Evolutionary conservation across 164 flowering plant species (phyloP).

Genomic region (Berberis thunbergii): DNA sequence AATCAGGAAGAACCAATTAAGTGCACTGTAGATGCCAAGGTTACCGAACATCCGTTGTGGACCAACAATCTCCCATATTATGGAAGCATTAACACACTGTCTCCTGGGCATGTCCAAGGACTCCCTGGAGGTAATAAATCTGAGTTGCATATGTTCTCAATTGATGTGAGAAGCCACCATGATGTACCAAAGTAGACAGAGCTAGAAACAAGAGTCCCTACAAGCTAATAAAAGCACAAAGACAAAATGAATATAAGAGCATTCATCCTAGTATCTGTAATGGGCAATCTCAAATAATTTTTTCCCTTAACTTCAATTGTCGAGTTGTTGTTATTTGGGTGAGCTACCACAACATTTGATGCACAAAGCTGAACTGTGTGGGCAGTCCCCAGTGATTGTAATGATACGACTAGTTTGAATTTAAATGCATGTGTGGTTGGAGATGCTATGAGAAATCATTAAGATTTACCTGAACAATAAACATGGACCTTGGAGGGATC

Average conservation of each 20-base stretch:
- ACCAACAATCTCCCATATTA: conserved; percentile 24
- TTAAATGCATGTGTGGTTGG: no score
- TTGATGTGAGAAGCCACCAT: conserved; percentile 18
- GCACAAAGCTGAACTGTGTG: no score
- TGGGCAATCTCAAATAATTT: no score
- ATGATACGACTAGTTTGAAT: no score
- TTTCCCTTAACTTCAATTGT: no score
- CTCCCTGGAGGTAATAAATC: conserved; percentile 16
- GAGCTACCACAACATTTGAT: no score
- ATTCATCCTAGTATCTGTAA: no score
- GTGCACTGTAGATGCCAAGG: conserved; percentile 11
- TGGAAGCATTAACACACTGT: conserved; percentile 19
- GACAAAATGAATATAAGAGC: neutral
- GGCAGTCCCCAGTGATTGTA: no score
- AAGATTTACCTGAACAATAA: conserved; percentile 6
- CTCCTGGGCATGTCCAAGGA: conserved; percentile 26
- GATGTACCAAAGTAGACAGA: conserved; percentile 14
- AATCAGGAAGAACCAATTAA: conserved; percentile 7
- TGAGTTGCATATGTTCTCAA: conserved; percentile 20
- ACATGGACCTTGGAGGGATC: conserved; percentile 17
- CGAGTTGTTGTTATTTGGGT: no score
- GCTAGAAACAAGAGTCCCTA: conserved; percentile 18
- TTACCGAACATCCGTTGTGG: conserved; percentile 18
- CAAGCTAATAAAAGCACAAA: conserved; percentile 7
- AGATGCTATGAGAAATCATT: neutral